Evolutionary conservation across 345 rosid species (phyloP).

Genomic region (Ceriops tagal): DNA sequence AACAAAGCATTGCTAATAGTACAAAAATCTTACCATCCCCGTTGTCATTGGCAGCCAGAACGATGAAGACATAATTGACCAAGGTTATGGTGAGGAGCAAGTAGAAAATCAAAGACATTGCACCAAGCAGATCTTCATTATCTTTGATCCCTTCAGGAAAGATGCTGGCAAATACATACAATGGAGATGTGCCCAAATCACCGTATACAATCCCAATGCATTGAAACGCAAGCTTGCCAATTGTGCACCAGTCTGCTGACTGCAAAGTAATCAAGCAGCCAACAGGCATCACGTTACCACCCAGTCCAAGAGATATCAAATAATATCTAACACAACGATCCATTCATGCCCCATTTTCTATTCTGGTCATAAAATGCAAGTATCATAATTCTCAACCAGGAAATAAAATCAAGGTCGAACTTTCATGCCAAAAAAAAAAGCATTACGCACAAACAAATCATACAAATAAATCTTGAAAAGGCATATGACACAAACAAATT

Average conservation of each 20-base stretch:
- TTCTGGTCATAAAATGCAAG: no score
- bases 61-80: conserved; percentile 26
- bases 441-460: no score
- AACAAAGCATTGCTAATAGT: neutral
- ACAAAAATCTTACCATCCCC: conserved; percentile 30
- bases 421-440: no score
- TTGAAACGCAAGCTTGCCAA: conserved; percentile 26
- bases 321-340: no score
- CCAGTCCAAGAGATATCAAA: no score
- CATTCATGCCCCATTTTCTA: no score
- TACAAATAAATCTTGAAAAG: no score
- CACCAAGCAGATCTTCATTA: conserved; percentile 22
- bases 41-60: conserved; percentile 30
- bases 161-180: conserved; percentile 19
- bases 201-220: conserved; percentile 41
- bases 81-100: conserved; percentile 14
- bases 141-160: conserved; percentile 24
- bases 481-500: no score
- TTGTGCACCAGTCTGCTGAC: conserved; percentile 10
- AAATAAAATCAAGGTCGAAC: no score
- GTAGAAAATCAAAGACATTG: conserved; percentile 30
- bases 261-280: neutral
- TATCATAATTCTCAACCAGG: no score
- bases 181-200: conserved; percentile 36
- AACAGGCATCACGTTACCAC: no score